Evolutionary conservation across 2,329 filamentous ascomycete species (phyloP), one percentile per base, ranked within the genome.

Genomic region (Geoglossum cookeanum): DNA sequence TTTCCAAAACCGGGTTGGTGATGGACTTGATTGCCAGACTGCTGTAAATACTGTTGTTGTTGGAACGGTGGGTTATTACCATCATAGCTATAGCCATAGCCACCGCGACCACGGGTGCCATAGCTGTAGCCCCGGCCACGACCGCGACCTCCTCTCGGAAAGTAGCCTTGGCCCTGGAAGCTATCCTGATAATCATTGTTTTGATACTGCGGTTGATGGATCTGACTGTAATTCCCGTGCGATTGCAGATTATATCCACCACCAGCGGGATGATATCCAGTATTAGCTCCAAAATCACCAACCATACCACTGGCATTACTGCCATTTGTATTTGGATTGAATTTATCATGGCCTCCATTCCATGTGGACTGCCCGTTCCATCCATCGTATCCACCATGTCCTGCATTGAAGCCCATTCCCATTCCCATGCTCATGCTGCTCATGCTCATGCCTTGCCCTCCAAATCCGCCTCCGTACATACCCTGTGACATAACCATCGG

Each of bases 381-480:
- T 63, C 63, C 66, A 68, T 68, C 68, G 71, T 71, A 1, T 65
- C 65, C 68, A 61, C 71, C 61, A 73, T 73, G 9, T 71, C 70
- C 61, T 62, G 68, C 57, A 66, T 66, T 42, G 61, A 72, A 71
- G 62, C 78, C 78, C 75, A 80, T 79, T 47, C 75, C 73, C 73
- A 76, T 75, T 4, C 72, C 66, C 58, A 65, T 65, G 69, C 74
- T 74, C 56, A 58, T 7, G 64, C 63, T 61, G 63, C 63, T 15
- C 54, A 56, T 56, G 27, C 42, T 22, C 42, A 45, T 45, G 42
- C 42, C 42, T 22, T 45, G 42, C 42, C 44, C 29, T 72, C 79
- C 79, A 70, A 84, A 87, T 68, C 80, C 49, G 17, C 49, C 80
- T 75, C 81, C 80, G 74, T 81, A 87, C 83, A 89, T 87, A 77